Percentiles rank a stretch among this genome's conserved stretches.
Conservation (phyloP, 2,329 filamentous ascomycete species). For the Leptodontidium sp. region DNA sequence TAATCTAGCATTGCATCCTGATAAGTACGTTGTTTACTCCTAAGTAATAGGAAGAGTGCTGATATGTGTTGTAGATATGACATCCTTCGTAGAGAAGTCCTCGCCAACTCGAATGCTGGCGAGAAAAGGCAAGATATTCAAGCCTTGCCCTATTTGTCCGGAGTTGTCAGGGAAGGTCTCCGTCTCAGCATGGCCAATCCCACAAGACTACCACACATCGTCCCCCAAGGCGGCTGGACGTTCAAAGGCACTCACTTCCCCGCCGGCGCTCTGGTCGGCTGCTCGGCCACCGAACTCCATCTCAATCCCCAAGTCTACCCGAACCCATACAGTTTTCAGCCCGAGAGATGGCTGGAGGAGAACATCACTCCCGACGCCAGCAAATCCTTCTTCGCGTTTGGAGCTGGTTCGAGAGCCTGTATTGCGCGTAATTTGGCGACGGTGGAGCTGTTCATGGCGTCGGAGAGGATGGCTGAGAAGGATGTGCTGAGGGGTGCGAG, state of each 20-base stretch:
- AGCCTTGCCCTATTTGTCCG: constrained; percentile 55
- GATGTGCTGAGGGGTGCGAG: constrained; percentile 55
- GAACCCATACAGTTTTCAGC: constrained; percentile 53
- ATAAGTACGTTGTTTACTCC: constrained; percentile 46
- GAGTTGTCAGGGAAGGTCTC: constrained; percentile 58
- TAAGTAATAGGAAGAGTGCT: not conserved
- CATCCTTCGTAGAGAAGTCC: constrained; percentile 48
- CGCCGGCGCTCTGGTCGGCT: constrained; percentile 54
- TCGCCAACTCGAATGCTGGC: constrained; percentile 35
- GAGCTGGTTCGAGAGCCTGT: constrained; percentile 56
- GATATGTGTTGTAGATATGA: constrained; percentile 42
- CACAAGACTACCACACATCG: constrained; percentile 56
- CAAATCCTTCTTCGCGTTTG: constrained; percentile 57
- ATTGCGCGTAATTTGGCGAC: constrained; percentile 59
- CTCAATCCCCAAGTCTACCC: constrained; percentile 54
- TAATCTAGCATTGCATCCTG: constrained; percentile 53
- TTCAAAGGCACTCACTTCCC: constrained; percentile 50
- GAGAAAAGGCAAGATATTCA: constrained; percentile 45
- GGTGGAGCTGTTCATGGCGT: constrained; percentile 50
- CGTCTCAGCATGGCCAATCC: constrained; percentile 61
- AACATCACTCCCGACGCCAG: constrained; percentile 50
- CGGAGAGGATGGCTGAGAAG: constrained; percentile 51
- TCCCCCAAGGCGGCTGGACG: constrained; percentile 47
- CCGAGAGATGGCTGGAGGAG: constrained; percentile 56
- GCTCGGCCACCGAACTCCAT: constrained; percentile 56